phyloP scores from a whole-genome alignment of 345 rosid genomes.

The Citrus glauca region DNA sequence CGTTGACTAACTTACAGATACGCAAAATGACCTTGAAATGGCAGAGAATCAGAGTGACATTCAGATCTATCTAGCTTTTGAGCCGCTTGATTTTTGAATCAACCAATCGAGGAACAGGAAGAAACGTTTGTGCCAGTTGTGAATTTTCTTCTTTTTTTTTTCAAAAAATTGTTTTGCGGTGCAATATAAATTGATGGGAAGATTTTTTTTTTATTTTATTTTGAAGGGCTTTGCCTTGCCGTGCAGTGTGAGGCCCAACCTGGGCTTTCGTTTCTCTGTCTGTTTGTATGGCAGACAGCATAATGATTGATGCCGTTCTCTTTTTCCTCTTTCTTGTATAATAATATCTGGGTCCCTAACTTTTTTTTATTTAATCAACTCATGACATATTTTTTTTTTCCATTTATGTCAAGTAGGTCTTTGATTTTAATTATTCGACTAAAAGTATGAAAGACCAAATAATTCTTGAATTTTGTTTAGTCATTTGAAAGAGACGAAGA shows the following conservation, averaged over 20 bases:
- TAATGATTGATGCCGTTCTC: too few relatives aligned
- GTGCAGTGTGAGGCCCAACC: not conserved
- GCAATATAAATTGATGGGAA: not conserved
- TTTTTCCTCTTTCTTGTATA: too few relatives aligned
- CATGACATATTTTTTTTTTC: not conserved
- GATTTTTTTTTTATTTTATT: not conserved
- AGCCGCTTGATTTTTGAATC: not conserved
- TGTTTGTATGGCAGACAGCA: too few relatives aligned
- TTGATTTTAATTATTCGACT: too few relatives aligned
- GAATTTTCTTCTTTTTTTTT: not conserved
- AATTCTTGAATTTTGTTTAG: too few relatives aligned
- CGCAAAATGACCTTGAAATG: not conserved
- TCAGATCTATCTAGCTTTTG: slow-evolving; percentile 4
- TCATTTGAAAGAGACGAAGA: too few relatives aligned
- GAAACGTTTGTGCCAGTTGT: not conserved
- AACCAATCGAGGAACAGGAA: not conserved
- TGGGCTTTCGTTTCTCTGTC: too few relatives aligned
- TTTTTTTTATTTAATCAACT: too few relatives aligned
- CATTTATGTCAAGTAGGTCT: not conserved
- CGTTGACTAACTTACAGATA: slow-evolving; percentile 3
- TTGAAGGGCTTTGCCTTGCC: not conserved
- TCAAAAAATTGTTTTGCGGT: rapidly evolving
- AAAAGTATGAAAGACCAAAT: too few relatives aligned
- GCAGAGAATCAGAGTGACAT: not conserved
- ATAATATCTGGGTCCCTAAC: not conserved